Evolutionary conservation across 2,329 filamentous ascomycete genomes (phyloP).

Genomic region (Clarireedia monteithiana): DNA sequence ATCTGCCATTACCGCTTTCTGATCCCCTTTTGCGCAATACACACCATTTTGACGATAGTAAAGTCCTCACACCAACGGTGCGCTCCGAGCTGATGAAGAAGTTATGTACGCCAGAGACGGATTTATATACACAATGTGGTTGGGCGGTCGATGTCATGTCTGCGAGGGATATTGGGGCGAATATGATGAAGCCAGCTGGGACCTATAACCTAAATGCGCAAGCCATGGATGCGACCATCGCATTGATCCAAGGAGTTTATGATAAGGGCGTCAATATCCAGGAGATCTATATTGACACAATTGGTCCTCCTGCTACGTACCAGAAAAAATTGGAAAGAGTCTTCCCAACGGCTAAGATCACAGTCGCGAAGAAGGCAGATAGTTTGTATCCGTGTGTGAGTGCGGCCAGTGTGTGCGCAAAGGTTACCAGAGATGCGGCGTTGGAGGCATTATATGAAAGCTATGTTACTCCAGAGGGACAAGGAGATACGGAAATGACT

Average conservation of each 20-base stretch:
- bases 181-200: constrained; percentile 33
- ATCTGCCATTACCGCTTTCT: constrained; percentile 64
- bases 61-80: constrained; percentile 75
- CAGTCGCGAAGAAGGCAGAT: constrained; percentile 86
- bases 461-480: constrained; percentile 27
- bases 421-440: constrained; percentile 88
- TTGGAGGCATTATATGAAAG: constrained; percentile 65
- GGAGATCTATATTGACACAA: constrained; percentile 93
- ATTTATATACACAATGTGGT: constrained; percentile 59
- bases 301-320: constrained; percentile 75
- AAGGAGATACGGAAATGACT: constrained; percentile 18
- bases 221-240: constrained; percentile 85
- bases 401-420: constrained; percentile 89
- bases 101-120: constrained; percentile 59
- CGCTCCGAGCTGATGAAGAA: constrained; percentile 62
- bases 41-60: constrained; percentile 92
- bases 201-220: constrained; percentile 92
- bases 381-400: constrained; percentile 87
- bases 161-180: constrained; percentile 41
- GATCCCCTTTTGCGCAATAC: constrained; percentile 67
- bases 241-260: constrained; percentile 70
- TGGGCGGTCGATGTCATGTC: constrained; percentile 80
- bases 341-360: constrained; percentile 71
- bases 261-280: constrained; percentile 71
- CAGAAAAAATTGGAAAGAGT: constrained; percentile 76